A percentile compares a stretch with the other conserved stretches of the same genome.
phyloP scores from a whole-genome alignment of 225 moss, liverwort and hornwort genomes.

The Marchantia paleacea region DNA sequence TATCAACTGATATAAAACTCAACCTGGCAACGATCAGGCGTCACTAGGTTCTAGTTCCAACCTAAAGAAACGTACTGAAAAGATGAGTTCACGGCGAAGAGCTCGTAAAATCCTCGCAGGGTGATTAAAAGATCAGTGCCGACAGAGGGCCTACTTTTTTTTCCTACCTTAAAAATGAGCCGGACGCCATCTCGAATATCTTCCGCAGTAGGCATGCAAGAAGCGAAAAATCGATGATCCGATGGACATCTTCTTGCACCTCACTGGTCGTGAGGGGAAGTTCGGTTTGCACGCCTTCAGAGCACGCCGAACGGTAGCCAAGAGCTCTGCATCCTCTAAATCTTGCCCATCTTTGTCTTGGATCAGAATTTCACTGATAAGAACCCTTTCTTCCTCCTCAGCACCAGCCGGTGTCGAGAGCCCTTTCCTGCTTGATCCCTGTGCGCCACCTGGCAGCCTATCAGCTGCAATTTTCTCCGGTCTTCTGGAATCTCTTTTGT shows the following conservation, averaged over 20 bases:
- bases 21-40: background rate
- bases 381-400: constrained; percentile 78
- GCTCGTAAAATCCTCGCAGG: too few species aligned
- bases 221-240: constrained; percentile 93
- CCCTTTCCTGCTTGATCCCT: constrained; percentile 50
- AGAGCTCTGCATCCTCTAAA: constrained; percentile 69
- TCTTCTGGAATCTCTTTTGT: constrained; percentile 34
- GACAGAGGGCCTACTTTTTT: too few species aligned
- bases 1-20: background rate
- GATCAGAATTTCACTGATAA: constrained; percentile 94
- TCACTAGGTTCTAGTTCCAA: background rate
- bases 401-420: constrained; percentile 58
- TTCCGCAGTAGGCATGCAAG: constrained; percentile 97
- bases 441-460: constrained; percentile 36
- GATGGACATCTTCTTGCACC: constrained; percentile 97
- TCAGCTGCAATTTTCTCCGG: constrained; percentile 44
- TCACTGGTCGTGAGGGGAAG: constrained; percentile 88
- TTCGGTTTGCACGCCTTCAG: constrained; percentile 97
- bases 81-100: background rate
- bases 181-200: constrained; percentile 97
- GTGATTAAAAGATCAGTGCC: too few species aligned
- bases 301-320: constrained; percentile 67
- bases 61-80: background rate
- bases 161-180: constrained; percentile 89
- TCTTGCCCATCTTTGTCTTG: constrained; percentile 87